Evolutionary conservation across 2,329 filamentous ascomycete species (phyloP).

Genomic region (Beauveria medogensis): DNA sequence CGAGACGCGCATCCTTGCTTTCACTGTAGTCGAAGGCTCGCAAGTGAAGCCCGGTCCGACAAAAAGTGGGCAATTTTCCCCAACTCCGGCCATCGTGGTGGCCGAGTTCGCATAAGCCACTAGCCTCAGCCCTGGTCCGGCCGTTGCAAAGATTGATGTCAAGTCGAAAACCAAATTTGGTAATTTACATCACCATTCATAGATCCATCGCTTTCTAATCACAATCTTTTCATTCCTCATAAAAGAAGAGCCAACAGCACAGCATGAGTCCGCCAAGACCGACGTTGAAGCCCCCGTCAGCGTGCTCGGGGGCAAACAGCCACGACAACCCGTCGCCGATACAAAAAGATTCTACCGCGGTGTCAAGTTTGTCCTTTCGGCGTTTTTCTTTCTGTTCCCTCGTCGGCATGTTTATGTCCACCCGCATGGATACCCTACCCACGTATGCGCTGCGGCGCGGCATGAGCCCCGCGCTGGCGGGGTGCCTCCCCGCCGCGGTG

Average conservation of each 20-base stretch:
- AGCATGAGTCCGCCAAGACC: no score
- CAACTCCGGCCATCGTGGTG: background rate
- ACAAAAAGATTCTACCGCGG: background rate
- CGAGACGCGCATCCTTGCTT: background rate
- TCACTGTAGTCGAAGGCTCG: background rate
- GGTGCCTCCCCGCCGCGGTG: slow-evolving; percentile 71
- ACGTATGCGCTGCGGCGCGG: slow-evolving; percentile 52
- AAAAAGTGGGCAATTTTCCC: slow-evolving; percentile 2
- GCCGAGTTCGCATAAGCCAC: background rate
- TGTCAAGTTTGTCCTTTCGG: slow-evolving; percentile 41
- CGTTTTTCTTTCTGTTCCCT: slow-evolving; percentile 52
- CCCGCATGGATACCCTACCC: slow-evolving; percentile 58
- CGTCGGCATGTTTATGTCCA: slow-evolving; percentile 59
- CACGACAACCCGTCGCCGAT: no score
- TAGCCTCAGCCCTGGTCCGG: background rate
- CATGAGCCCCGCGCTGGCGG: slow-evolving; percentile 28
- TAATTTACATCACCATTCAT: no score
- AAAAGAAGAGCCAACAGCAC: no score
- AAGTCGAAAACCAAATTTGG: no score
- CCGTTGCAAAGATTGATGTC: no score
- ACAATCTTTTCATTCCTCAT: background rate
- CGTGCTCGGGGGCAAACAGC: background rate
- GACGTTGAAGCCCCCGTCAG: slow-evolving; percentile 16
- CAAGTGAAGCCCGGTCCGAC: background rate
- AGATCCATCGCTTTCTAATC: no score